Conservation (phyloP, 2,329 filamentous ascomycete genomes). For the Neobulgaria alba region DNA sequence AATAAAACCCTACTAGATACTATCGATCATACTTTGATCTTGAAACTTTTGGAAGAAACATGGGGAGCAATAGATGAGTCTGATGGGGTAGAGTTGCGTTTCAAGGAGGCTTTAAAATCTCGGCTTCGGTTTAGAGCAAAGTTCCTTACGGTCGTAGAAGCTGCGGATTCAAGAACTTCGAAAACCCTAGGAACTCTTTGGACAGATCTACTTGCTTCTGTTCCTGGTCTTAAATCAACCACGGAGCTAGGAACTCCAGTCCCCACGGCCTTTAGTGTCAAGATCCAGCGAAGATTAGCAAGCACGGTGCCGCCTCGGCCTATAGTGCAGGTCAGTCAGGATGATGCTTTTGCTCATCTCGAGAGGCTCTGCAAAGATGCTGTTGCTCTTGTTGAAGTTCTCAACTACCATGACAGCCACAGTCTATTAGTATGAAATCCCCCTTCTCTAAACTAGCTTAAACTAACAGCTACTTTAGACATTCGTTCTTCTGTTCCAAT, state of each 20-base stretch:
- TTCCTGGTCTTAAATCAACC: slow-evolving; percentile 51
- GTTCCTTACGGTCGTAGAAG: slow-evolving; percentile 47
- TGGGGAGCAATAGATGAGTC: slow-evolving; percentile 15
- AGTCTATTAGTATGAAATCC: slow-evolving; percentile 53
- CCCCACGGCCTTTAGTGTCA: slow-evolving; percentile 75
- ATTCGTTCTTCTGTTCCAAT: slow-evolving; percentile 66
- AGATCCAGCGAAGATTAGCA: slow-evolving; percentile 83
- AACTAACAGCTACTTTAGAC: slow-evolving; percentile 38
- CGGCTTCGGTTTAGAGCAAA: slow-evolving; percentile 59
- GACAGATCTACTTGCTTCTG: slow-evolving; percentile 32
- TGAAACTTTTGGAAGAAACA: slow-evolving; percentile 29
- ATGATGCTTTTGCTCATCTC: slow-evolving; percentile 63
- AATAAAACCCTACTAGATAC: slow-evolving; percentile 65
- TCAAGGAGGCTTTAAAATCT: slow-evolving; percentile 47
- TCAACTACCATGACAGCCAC: slow-evolving; percentile 59
- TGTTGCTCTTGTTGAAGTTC: slow-evolving; percentile 56
- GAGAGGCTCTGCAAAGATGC: slow-evolving; percentile 65
- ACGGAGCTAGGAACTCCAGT: slow-evolving; percentile 56
- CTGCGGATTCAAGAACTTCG: slow-evolving; percentile 40
- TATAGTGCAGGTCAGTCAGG: slow-evolving; percentile 68
- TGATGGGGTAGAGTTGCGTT: slow-evolving; percentile 27
- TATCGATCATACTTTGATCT: slow-evolving; percentile 40
- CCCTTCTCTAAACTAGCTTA: slow-evolving; percentile 4
- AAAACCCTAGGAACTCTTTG: slow-evolving; percentile 33
- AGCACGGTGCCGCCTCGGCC: slow-evolving; percentile 90